phyloP scores from a whole-genome alignment of 495 filamentous ascomycete genomes.

The Cudoniella acicularis region DNA sequence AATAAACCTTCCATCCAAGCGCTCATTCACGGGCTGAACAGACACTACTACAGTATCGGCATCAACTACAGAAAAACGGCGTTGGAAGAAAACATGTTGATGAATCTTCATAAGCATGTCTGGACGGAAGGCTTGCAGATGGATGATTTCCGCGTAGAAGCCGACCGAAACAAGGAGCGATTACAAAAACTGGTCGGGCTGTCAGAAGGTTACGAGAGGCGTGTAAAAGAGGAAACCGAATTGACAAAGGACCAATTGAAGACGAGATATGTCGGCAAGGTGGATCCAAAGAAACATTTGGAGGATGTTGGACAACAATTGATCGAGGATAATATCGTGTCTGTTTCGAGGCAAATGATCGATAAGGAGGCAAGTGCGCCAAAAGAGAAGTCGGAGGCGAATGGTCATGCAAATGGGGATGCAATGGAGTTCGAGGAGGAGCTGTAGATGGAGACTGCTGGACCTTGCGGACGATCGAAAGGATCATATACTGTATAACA shows the following conservation, averaged over 20 bases:
- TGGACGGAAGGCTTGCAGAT: constrained; percentile 98
- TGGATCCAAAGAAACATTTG: constrained; percentile 98
- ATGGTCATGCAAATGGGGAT: constrained; percentile 27
- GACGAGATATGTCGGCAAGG: constrained; percentile 97
- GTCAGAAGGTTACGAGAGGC: constrained; percentile 95
- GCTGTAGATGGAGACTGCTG: constrained; percentile 36
- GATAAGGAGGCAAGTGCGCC: constrained; percentile 87
- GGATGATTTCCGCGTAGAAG: constrained; percentile 90
- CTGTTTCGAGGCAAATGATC: constrained; percentile 95
- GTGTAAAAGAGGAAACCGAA: constrained; percentile 97
- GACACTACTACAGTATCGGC: constrained; percentile 97
- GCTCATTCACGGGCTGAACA: constrained; percentile 96
- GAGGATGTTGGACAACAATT: constrained; percentile 93
- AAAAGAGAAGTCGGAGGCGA: constrained; percentile 37
- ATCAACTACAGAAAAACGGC: constrained; percentile 98
- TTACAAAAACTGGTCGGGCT: constrained; percentile 83
- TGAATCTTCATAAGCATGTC: constrained; percentile 98
- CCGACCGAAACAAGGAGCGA: constrained; percentile 74
- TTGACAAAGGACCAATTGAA: constrained; percentile 96
- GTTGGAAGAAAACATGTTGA: constrained; percentile 98
- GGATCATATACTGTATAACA: constrained; percentile 27
- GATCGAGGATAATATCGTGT: constrained; percentile 98
- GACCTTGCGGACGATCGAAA: constrained; percentile 1
- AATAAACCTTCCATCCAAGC: constrained; percentile 99
- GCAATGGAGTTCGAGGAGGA: constrained; percentile 59